Conservation (phyloP, 176 grass and related monocot genomes). For the Lolium perenne region DNA sequence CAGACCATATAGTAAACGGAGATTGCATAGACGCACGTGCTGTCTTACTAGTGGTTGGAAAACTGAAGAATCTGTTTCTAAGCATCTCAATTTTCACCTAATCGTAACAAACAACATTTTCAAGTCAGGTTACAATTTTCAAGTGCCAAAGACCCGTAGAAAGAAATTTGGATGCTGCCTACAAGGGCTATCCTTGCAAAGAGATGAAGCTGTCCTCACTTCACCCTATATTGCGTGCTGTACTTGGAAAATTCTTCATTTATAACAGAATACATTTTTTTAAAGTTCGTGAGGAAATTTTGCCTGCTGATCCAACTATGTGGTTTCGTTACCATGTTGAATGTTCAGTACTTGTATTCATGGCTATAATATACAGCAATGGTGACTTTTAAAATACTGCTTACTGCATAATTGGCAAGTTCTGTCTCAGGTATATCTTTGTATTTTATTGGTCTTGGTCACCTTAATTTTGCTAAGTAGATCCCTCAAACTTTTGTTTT, state of each 20-base stretch:
- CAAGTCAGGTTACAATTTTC: neutral
- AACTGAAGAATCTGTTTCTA: neutral
- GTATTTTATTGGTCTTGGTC: neutral
- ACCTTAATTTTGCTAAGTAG: too few relatives aligned
- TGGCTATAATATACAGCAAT: neutral
- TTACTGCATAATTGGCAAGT: neutral
- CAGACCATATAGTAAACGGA: too few relatives aligned
- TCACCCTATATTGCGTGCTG: neutral
- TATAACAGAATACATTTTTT: neutral
- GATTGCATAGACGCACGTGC: too few relatives aligned
- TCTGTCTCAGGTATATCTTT: too few relatives aligned
- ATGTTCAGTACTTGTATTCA: neutral
- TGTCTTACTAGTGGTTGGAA: too few relatives aligned
- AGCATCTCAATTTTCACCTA: neutral
- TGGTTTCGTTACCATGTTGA: neutral
- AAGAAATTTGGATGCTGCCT: neutral
- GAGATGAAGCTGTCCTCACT: neutral
- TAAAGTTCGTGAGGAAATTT: constrained; percentile 11
- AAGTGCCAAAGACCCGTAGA: neutral
- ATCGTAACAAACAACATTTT: neutral
- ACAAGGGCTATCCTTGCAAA: constrained; percentile 10
- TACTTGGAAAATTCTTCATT: neutral
- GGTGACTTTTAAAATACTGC: neutral
- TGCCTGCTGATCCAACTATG: neutral
- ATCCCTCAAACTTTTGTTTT: too few relatives aligned